These are phyloP conservation scores for Schizophyllum amplum DNA, from an alignment of 1,284 basidiomycete species.

Conservation along the genomic window DNA sequence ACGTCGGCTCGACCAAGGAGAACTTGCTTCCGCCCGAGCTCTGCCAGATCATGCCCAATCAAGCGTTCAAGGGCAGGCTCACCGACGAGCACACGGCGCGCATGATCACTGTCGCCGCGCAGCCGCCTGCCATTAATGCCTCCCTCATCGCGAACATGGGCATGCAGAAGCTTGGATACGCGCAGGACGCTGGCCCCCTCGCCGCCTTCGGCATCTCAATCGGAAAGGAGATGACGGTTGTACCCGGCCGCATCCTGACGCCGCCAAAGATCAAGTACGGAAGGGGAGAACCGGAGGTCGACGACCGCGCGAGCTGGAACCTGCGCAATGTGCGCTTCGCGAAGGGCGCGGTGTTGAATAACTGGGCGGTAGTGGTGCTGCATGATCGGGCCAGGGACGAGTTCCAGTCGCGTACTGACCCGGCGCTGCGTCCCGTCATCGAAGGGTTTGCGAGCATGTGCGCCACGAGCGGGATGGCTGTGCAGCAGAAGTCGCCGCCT, in stretches of 20 bases:
- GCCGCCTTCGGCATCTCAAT: conserved; percentile 54
- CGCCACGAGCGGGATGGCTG: conserved; percentile 48
- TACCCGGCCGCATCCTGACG: conserved; percentile 61
- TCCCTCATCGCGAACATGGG: conserved; percentile 48
- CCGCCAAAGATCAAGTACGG: conserved; percentile 53
- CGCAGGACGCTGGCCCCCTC: conserved; percentile 31
- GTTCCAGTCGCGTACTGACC: conserved; percentile 28
- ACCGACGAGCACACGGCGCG: conserved; percentile 55
- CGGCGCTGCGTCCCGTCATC: conserved; percentile 33
- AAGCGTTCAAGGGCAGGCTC: conserved; percentile 64
- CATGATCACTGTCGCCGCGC: conserved; percentile 64
- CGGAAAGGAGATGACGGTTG: conserved; percentile 58
- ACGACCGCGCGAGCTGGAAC: conserved; percentile 59
- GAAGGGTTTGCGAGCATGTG: conserved; percentile 51
- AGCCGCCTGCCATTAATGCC: conserved; percentile 61
- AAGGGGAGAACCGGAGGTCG: conserved; percentile 13
- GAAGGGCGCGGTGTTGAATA: conserved; percentile 36
- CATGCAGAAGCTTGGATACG: conserved; percentile 54
- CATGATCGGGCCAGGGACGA: conserved; percentile 42
- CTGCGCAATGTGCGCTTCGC: conserved; percentile 54
- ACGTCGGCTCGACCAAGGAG: conserved; percentile 47
- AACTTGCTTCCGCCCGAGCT: conserved; percentile 60
- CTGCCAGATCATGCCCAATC: conserved; percentile 61
- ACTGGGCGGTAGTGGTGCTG: conserved; percentile 56
- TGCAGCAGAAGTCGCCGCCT: conserved; percentile 16